These are phyloP conservation scores for Penicillium steckii DNA, from an alignment of 495 filamentous ascomycete species.

Conservation along the genomic window DNA sequence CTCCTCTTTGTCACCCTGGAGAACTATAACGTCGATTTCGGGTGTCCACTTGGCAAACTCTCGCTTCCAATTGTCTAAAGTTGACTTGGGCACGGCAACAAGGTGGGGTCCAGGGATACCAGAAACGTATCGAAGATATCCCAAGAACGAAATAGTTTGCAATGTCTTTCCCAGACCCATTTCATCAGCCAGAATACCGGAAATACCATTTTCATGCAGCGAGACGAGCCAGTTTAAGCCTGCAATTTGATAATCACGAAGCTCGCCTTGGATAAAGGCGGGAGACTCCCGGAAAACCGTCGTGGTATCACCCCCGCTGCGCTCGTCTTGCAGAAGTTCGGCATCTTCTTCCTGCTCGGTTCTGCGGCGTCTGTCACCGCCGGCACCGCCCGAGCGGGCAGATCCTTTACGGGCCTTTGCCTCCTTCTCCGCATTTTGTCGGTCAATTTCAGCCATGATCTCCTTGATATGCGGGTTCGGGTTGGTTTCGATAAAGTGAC, in stretches of 20 bases:
- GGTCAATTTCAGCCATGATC: constrained; percentile 89
- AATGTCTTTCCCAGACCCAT: constrained; percentile 96
- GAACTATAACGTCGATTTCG: constrained; percentile 88
- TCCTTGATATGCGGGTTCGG: constrained; percentile 89
- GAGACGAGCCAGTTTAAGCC: constrained; percentile 99
- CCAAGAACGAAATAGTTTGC: constrained; percentile 88
- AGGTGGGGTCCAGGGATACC: constrained; percentile 92
- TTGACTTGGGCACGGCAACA: constrained; percentile 93
- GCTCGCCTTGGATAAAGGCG: constrained; percentile 75
- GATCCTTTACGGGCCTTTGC: constrained; percentile 68
- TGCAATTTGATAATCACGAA: constrained; percentile 95
- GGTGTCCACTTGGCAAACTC: constrained; percentile 95
- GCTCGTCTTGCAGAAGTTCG: constrained; percentile 89
- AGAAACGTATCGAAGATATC: constrained; percentile 87
- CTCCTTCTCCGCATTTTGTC: constrained; percentile 77
- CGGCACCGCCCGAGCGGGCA: constrained; percentile 80
- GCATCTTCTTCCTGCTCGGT: constrained; percentile 99
- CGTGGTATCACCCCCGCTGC: constrained; percentile 76
- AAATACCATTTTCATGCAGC: constrained; percentile 97
- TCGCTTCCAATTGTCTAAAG: constrained; percentile 96
- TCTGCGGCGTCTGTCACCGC: constrained; percentile 72
- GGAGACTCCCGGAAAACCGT: constrained; percentile 94
- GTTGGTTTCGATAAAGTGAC: constrained; percentile 98
- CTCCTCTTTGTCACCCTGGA: constrained; percentile 96
- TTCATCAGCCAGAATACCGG: constrained; percentile 94